Evolutionary conservation across 78 protist genomes (phyloP).

Genomic region (Dictyostelium citrinum): DNA sequence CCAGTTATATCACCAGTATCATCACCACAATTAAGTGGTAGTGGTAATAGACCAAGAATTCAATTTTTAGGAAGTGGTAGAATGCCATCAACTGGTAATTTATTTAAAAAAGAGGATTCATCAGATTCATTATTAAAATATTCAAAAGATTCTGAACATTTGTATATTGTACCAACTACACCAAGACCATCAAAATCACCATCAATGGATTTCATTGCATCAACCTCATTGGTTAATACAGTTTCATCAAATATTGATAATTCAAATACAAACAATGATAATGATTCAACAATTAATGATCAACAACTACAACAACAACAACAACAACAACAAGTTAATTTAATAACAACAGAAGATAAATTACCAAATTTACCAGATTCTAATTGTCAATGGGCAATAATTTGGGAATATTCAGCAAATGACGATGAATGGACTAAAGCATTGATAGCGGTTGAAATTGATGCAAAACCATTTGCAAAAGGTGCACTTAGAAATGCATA

Average conservation of each 20-base stretch:
- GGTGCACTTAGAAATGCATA: conserved; percentile 70
- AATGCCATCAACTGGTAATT: neutral
- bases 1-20: neutral
- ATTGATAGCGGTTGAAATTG: conserved; percentile 32
- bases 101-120: neutral
- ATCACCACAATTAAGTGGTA: neutral
- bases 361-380: conserved; percentile 23
- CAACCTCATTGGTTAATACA: neutral
- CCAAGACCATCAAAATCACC: conserved; percentile 2
- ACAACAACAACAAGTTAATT: neutral
- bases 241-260: neutral
- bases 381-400: conserved; percentile 46
- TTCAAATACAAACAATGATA: neutral
- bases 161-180: conserved; percentile 13
- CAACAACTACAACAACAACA: neutral
- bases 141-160: neutral
- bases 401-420: conserved; percentile 41
- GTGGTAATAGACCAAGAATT: conserved; percentile 8
- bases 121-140: neutral
- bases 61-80: neutral
- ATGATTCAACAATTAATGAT: neutral
- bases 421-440: conserved; percentile 73
- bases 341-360: neutral
- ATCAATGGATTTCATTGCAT: neutral
- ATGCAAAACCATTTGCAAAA: conserved; percentile 47